These are phyloP conservation scores for Apiotrichum domesticum DNA, from an alignment of 1,284 basidiomycete species.

Conservation along the genomic window DNA sequence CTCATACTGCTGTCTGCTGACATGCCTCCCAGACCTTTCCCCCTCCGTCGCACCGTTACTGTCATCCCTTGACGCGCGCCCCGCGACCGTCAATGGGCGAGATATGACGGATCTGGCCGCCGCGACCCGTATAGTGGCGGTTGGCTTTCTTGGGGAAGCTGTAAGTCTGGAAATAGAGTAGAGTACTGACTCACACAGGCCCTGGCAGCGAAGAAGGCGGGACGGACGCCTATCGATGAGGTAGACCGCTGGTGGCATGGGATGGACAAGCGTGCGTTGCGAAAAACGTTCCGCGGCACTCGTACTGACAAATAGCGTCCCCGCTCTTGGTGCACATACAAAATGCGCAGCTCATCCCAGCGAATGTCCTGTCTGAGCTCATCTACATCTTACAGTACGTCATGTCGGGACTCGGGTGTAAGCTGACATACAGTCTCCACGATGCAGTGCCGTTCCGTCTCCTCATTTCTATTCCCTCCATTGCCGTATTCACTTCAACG, in stretches of 20 bases:
- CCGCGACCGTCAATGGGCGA: conserved; percentile 19
- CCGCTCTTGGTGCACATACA: conserved; percentile 32
- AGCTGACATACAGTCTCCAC: conserved; percentile 20
- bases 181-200: conserved; percentile 20
- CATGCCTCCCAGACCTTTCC: conserved; percentile 18
- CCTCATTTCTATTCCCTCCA: conserved; percentile 35
- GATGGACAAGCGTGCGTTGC: not conserved
- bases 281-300: too few relatives aligned
- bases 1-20: not conserved
- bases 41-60: conserved; percentile 13
- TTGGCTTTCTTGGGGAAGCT: conserved; percentile 29
- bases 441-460: conserved; percentile 25
- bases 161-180: conserved; percentile 11
- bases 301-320: conserved; percentile 12
- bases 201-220: conserved; percentile 22
- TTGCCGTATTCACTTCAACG: conserved; percentile 23
- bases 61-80: not conserved
- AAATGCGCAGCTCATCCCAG: conserved; percentile 31
- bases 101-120: conserved; percentile 27
- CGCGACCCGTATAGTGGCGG: conserved; percentile 23
- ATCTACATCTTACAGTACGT: conserved; percentile 36
- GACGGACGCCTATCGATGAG: conserved; percentile 33
- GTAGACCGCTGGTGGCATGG: conserved; percentile 29
- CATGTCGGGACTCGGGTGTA: not conserved
- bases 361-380: conserved; percentile 27